Conservation (phyloP, 306 rosid species). For the Quercus rubra region DNA sequence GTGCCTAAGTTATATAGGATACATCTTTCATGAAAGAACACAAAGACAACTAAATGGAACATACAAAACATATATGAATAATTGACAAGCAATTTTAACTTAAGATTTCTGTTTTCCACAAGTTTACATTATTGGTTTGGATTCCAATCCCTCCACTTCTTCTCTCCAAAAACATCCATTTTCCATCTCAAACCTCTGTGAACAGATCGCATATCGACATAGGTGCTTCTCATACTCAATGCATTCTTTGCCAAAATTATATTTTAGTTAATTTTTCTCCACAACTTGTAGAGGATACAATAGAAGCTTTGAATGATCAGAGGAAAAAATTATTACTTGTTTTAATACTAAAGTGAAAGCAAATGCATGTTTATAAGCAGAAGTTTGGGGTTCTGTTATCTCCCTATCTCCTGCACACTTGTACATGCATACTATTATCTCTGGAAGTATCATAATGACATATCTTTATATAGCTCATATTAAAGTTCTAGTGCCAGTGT, state of each 20-base stretch:
- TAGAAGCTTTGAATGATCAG: too few relatives aligned
- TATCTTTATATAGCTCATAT: not conserved
- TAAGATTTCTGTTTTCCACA: not conserved
- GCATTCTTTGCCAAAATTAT: not conserved
- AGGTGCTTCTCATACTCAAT: not conserved
- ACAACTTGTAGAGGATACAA: not conserved
- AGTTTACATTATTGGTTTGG: not conserved
- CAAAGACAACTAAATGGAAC: slow-evolving; percentile 10
- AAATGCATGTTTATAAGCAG: too few relatives aligned
- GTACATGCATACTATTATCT: not conserved
- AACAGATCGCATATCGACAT: not conserved
- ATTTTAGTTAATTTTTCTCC: not conserved
- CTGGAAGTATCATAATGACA: not conserved
- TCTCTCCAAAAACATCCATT: not conserved
- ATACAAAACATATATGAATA: slow-evolving; percentile 5
- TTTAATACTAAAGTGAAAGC: too few relatives aligned
- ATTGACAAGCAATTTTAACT: not conserved
- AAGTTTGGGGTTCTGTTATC: not conserved
- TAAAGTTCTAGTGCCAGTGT: not conserved
- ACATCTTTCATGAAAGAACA: slow-evolving; percentile 14
- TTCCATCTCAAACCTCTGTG: not conserved
- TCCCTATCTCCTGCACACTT: not conserved
- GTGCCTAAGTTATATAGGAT: not conserved
- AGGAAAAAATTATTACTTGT: too few relatives aligned
- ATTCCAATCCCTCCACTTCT: not conserved